phyloP scores from a whole-genome alignment of 495 filamentous ascomycete species.

The Neurospora pannonica region DNA sequence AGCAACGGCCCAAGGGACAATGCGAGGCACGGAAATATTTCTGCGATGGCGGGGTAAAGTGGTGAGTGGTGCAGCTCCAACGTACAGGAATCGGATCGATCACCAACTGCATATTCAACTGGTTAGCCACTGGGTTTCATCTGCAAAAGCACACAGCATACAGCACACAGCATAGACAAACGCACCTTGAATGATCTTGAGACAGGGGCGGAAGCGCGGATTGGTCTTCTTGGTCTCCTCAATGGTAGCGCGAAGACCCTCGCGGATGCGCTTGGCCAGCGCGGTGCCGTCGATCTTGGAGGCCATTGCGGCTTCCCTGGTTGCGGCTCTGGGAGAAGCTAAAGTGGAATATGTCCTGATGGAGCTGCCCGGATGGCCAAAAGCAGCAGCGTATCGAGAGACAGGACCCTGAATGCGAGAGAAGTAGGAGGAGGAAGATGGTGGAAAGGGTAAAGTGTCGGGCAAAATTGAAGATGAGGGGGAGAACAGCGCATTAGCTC shows the following conservation, averaged over 20 bases:
- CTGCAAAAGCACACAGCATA: background rate
- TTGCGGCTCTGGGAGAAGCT: constrained; percentile 46
- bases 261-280: constrained; percentile 83
- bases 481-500: background rate
- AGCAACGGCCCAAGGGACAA: constrained; percentile 16
- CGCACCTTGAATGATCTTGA: constrained; percentile 89
- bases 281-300: constrained; percentile 92
- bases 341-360: constrained; percentile 31
- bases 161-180: constrained; percentile 1
- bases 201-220: constrained; percentile 74
- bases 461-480: background rate
- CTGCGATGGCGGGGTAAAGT: background rate
- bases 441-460: background rate
- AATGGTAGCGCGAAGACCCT: constrained; percentile 68
- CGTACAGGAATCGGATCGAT: constrained; percentile 86
- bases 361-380: background rate
- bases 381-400: background rate
- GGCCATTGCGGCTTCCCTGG: constrained; percentile 60
- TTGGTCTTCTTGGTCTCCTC: constrained; percentile 68
- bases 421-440: background rate
- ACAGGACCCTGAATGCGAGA: background rate
- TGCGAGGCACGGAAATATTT: background rate
- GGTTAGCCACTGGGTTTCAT: constrained; percentile 4
- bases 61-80: constrained; percentile 8
- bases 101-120: constrained; percentile 51